Base-by-base conservation (phyloP, 2,329 filamentous ascomycete species). In the Neofusicoccum sp. region DNA sequence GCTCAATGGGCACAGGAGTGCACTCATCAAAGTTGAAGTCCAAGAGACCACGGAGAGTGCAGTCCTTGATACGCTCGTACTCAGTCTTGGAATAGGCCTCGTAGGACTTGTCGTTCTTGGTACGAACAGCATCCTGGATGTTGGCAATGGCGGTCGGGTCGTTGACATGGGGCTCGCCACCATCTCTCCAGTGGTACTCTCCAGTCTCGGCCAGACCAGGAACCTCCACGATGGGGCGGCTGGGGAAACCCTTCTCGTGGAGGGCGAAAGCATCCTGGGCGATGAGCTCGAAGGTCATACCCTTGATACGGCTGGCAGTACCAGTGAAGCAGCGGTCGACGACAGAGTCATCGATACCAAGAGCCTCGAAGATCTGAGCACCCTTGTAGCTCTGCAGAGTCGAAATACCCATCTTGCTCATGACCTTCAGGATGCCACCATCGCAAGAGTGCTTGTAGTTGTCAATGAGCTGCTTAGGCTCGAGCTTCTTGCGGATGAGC, bases 381-480 rank as follows among this genome's bases (percentile, higher is more conserved):
- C 93, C 93, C 82, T 98, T 98, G 82, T 98, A 98, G 67, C 89
- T 93, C 71, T 93, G 91, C 47, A 98, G 82, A 33, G 93, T 98
- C 6, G 93, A 97, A 65, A 98, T 98, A 80, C 93, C 93, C 93
- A 98, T 98, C 83, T 98, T 98, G 76, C 89, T 95, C 93, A 98
- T 98, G 74, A 98, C 93, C 78, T 98, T 98, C 65, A 98, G 82
- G 65, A 98, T 96, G 79, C 93, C 93, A 71, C 93, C 93, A 68
- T 97, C 93, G 69, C 90, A 93, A 64, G 93, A 97, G 76, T 96
- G 90, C 80, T 96, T 96, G 84, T 97, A 98, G 80, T 98, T 98
- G 69, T 89, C 87, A 67, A 97, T 93, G 61, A 97, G 86, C 69
- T 88, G 84, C 63, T 96, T 88, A 62, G 95, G 86, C 20, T 84